Evolutionary conservation across 148 eudicot genomes (phyloP).

Genomic region (Rhododendron molle): DNA sequence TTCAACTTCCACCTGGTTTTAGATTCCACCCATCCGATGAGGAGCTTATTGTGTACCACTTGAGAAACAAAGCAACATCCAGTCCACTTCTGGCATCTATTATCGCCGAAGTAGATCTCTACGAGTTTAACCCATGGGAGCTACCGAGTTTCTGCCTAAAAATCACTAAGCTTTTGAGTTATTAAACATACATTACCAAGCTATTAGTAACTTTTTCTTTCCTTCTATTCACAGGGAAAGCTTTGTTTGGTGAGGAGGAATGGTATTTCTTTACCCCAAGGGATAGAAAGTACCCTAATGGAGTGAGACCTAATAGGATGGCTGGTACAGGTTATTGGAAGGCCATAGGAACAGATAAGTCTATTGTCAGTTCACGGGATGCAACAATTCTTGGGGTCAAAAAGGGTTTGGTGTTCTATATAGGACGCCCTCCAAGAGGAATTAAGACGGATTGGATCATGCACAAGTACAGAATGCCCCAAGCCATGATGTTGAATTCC

Average conservation of each 20-base stretch:
- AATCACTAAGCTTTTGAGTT: background rate
- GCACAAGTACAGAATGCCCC: slow-evolving; percentile 29
- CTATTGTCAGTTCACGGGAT: slow-evolving; percentile 14
- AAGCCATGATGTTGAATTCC: background rate
- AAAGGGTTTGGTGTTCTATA: slow-evolving; percentile 28
- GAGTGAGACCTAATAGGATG: slow-evolving; percentile 28
- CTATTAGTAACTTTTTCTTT: background rate
- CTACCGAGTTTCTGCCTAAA: slow-evolving; percentile 21
- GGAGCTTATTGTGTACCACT: slow-evolving; percentile 26
- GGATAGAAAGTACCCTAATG: slow-evolving; percentile 37
- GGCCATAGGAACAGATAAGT: slow-evolving; percentile 35
- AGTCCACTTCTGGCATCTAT: slow-evolving; percentile 23
- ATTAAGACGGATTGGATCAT: slow-evolving; percentile 33
- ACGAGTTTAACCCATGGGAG: slow-evolving; percentile 35
- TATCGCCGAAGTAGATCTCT: slow-evolving; percentile 29
- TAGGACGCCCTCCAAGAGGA: slow-evolving; percentile 31
- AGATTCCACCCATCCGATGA: slow-evolving; percentile 34
- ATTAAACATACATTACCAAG: background rate
- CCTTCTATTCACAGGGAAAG: slow-evolving; percentile 8
- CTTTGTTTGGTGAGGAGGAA: slow-evolving; percentile 33
- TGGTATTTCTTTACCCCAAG: slow-evolving; percentile 39
- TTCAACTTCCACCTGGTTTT: slow-evolving; percentile 32
- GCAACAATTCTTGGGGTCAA: slow-evolving; percentile 23
- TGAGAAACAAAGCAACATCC: slow-evolving; percentile 28
- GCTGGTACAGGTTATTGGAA: slow-evolving; percentile 34